Conservation (phyloP, 805 yeast genomes). For the Yamadazyma tumulicola region DNA sequence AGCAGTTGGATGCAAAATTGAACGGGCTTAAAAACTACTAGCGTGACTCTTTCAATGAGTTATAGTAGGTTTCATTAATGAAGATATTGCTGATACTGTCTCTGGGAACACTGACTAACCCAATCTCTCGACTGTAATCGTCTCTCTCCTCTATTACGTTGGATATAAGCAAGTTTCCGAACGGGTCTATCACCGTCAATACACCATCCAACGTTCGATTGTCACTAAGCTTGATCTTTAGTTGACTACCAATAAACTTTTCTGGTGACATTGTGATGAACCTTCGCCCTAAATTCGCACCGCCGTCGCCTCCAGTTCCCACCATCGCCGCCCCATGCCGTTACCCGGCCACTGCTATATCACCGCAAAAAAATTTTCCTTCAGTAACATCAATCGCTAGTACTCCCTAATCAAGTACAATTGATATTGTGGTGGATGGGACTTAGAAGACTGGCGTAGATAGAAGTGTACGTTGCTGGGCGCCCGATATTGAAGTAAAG, state of each 20-base stretch:
- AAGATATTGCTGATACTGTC: slow-evolving; percentile 29
- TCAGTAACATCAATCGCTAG: slow-evolving; percentile 36
- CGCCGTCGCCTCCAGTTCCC: too few relatives aligned
- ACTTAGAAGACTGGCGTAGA: slow-evolving; percentile 37
- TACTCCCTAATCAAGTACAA: slow-evolving; percentile 25
- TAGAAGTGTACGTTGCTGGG: slow-evolving; percentile 45
- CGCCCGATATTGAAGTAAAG: slow-evolving; percentile 40
- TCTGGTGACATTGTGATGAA: slow-evolving; percentile 18
- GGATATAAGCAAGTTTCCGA: slow-evolving; percentile 38
- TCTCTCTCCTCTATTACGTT: slow-evolving; percentile 28
- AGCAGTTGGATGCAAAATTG: too few relatives aligned
- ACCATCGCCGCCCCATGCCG: too few relatives aligned
- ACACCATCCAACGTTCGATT: slow-evolving; percentile 33
- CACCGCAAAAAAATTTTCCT: not conserved
- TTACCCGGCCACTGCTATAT: slow-evolving; percentile 1
- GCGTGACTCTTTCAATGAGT: slow-evolving; percentile 1
- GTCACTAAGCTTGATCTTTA: slow-evolving; percentile 27
- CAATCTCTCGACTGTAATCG: slow-evolving; percentile 36
- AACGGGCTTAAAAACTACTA: not conserved
- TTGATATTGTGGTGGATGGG: too few relatives aligned
- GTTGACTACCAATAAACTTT: slow-evolving; percentile 28
- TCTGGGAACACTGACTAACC: slow-evolving; percentile 53
- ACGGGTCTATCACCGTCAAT: slow-evolving; percentile 40
- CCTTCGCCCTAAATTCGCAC: too few relatives aligned
- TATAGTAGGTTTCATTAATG: slow-evolving; percentile 16